Evolutionary conservation across 192 early-diverging fungal genomes (phyloP).

Genomic region (Linnemannia exigua): DNA sequence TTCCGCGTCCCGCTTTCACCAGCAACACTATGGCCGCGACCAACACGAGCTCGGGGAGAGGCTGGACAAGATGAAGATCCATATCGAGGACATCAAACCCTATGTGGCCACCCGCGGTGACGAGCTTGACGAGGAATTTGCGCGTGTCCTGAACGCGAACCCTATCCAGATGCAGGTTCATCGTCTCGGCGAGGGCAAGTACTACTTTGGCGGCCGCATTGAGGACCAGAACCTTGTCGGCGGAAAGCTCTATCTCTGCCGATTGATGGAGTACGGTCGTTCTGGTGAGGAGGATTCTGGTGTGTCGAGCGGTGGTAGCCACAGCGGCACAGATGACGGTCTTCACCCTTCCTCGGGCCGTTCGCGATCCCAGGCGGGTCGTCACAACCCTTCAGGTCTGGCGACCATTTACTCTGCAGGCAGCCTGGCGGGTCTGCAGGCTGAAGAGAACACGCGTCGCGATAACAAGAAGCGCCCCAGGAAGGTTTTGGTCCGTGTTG

Average conservation of each 20-base stretch:
- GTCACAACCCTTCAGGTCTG: conserved; percentile 5
- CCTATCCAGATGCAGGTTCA: conserved; percentile 65
- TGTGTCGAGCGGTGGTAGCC: conserved; percentile 61
- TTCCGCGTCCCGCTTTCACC: conserved; percentile 22
- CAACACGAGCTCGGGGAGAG: conserved; percentile 18
- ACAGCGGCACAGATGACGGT: conserved; percentile 50
- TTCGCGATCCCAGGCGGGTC: conserved; percentile 5
- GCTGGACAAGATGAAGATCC: conserved; percentile 50
- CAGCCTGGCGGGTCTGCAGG: conserved; percentile 21
- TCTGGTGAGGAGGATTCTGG: conserved; percentile 57
- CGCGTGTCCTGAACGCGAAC: conserved; percentile 64
- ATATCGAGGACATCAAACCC: conserved; percentile 45
- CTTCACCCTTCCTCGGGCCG: conserved; percentile 10
- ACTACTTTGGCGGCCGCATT: conserved; percentile 55
- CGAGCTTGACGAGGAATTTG: conserved; percentile 67
- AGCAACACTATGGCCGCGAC: conserved; percentile 26
- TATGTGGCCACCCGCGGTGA: conserved; percentile 62
- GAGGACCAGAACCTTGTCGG: conserved; percentile 50
- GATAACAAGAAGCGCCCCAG: conserved; percentile 25
- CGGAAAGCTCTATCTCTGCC: conserved; percentile 63
- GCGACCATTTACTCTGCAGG: conserved; percentile 17
- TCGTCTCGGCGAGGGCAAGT: conserved; percentile 55
- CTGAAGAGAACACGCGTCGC: conserved; percentile 20
- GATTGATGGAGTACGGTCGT: conserved; percentile 64
- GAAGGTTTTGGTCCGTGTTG: conserved; percentile 68